Evolutionary conservation across 2,329 filamentous ascomycete species (phyloP).

Genomic region (Hymenoscyphus occultus): DNA sequence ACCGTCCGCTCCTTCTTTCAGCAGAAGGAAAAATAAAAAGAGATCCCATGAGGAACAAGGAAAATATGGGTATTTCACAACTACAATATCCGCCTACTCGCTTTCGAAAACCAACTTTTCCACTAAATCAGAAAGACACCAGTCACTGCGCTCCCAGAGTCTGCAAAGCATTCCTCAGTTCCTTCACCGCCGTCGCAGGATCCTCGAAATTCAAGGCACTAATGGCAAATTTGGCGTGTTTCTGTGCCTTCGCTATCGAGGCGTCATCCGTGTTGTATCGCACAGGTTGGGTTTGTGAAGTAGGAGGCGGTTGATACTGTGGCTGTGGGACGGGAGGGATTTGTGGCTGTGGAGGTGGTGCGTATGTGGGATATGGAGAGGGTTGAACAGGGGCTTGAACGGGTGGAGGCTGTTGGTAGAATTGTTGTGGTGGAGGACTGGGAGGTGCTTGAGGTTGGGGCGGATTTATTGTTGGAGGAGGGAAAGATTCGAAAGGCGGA

Average conservation of each 20-base stretch:
- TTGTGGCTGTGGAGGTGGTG: conserved; percentile 25
- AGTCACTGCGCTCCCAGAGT: conserved; percentile 31
- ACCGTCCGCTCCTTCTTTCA: too few species aligned
- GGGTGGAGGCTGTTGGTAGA: conserved; percentile 34
- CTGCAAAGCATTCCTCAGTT: conserved; percentile 70
- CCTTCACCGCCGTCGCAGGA: conserved; percentile 81
- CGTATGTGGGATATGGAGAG: conserved; percentile 15
- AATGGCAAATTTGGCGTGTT: conserved; percentile 95
- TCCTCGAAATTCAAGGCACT: conserved; percentile 97
- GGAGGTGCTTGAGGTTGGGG: conserved; percentile 10
- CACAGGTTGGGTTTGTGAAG: conserved; percentile 25
- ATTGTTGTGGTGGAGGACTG: conserved; percentile 34
- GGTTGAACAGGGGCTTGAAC: conserved; percentile 23
- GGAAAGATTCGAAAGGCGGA: conserved; percentile 35
- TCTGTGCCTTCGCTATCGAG: conserved; percentile 76
- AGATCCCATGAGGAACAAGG: too few species aligned
- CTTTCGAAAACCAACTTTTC: not conserved
- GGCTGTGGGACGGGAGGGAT: conserved; percentile 23
- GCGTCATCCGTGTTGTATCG: conserved; percentile 62
- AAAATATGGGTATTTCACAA: not conserved
- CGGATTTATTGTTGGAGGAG: conserved; percentile 31
- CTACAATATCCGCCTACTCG: not conserved
- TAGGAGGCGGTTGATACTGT: conserved; percentile 17
- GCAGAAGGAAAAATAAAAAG: too few species aligned
- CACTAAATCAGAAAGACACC: not conserved